Percentiles rank a stretch among this genome's conserved stretches.
Conservation (phyloP, 345 rosid genomes). For the Moricandia arvensis region DNA sequence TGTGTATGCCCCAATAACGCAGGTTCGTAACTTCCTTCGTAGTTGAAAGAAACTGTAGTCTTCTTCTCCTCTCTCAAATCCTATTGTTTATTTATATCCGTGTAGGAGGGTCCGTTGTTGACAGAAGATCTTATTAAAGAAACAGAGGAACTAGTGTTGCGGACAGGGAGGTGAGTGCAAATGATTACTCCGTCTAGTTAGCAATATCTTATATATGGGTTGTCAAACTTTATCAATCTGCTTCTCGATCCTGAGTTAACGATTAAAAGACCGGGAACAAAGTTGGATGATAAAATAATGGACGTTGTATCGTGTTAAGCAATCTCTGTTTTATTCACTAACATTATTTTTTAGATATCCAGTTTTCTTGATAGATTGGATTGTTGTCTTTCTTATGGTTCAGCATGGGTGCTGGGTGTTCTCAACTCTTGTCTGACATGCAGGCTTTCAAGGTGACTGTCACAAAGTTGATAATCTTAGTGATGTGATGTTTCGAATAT, state of each 20-base stretch:
- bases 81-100: constrained; percentile 19
- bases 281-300: neutral
- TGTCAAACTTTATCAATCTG: neutral
- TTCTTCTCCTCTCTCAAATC: constrained; percentile 8
- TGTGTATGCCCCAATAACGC: constrained; percentile 75
- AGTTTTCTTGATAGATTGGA: constrained; percentile 30
- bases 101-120: constrained; percentile 89
- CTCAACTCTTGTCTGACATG: constrained; percentile 99
- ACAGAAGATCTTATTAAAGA: constrained; percentile 95
- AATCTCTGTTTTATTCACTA: neutral
- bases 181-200: neutral
- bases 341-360: constrained; percentile 21
- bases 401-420: constrained; percentile 99
- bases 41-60: constrained; percentile 8
- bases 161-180: constrained; percentile 80
- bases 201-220: neutral
- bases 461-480: neutral
- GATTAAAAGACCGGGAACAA: constrained; percentile 1
- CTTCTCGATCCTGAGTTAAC: neutral
- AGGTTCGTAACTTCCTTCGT: constrained; percentile 53
- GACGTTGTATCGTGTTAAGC: neutral
- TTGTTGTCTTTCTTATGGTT: constrained; percentile 38
- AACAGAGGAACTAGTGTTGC: constrained; percentile 92
- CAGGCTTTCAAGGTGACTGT: constrained; percentile 91
- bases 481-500: constrained; percentile 1